A percentile compares a stretch with the other conserved stretches of the same genome.
These are phyloP conservation scores for Mortierella sp. DNA, from an alignment of 371 early-diverging fungal species.

Conservation along the genomic window DNA sequence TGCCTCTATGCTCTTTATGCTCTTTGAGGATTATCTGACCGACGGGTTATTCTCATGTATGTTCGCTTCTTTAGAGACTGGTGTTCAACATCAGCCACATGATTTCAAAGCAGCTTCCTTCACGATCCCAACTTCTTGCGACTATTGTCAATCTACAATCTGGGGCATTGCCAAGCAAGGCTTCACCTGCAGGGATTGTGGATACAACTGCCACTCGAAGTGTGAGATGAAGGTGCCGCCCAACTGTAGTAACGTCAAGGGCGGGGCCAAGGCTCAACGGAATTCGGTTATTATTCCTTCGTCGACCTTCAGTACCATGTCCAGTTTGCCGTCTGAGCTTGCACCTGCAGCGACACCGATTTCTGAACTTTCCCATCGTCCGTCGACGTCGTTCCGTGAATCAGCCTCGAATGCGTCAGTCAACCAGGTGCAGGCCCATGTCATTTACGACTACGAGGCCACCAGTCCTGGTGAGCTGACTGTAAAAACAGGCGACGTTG, in stretches of 20 bases:
- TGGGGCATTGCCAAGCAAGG: constrained; percentile 86
- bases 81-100: constrained; percentile 65
- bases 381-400: constrained; percentile 4
- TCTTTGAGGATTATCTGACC: background rate
- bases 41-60: background rate
- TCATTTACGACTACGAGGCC: constrained; percentile 68
- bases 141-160: constrained; percentile 77
- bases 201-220: constrained; percentile 85
- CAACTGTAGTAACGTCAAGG: constrained; percentile 73
- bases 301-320: constrained; percentile 28
- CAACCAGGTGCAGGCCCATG: constrained; percentile 52
- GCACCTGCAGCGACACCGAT: constrained; percentile 40
- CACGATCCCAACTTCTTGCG: constrained; percentile 85
- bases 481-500: constrained; percentile 61
- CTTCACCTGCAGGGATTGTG: constrained; percentile 83
- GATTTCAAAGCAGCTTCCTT: constrained; percentile 81
- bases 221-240: constrained; percentile 90
- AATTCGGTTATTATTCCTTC: constrained; percentile 49
- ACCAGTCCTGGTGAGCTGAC: constrained; percentile 57
- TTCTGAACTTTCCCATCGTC: constrained; percentile 21
- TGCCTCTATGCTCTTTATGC: too few species aligned
- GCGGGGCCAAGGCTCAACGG: constrained; percentile 65
- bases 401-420: constrained; percentile 31
- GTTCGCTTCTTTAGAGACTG: constrained; percentile 54
- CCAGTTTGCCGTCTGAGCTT: constrained; percentile 22